Evolutionary conservation across 2,329 filamentous ascomycete species (phyloP).

Genomic region (Ascochyta viciae-villosae): DNA sequence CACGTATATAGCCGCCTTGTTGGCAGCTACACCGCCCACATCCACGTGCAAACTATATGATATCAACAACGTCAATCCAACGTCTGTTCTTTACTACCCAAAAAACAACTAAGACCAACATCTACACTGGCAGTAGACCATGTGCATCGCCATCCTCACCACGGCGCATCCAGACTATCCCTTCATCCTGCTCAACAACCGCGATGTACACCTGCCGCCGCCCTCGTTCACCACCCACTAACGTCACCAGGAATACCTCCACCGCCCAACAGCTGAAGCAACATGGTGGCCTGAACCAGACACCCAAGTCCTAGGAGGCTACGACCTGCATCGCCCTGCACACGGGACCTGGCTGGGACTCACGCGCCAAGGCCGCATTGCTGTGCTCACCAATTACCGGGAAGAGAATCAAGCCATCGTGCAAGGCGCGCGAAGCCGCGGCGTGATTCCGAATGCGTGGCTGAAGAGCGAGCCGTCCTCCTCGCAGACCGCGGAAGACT

Average conservation of each 20-base stretch:
- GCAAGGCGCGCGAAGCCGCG: conserved; percentile 60
- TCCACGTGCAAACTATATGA: not conserved
- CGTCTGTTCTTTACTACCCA: not conserved
- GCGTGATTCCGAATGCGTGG: conserved; percentile 67
- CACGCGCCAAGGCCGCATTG: conserved; percentile 66
- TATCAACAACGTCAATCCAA: conserved; percentile 1
- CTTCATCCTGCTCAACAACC: conserved; percentile 59
- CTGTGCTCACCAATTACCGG: conserved; percentile 70
- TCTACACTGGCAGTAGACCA: conserved; percentile 5
- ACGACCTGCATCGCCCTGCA: conserved; percentile 65
- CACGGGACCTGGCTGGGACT: conserved; percentile 72
- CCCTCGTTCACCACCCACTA: not conserved
- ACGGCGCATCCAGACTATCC: conserved; percentile 59
- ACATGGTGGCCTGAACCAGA: conserved; percentile 66
- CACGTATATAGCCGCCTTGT: conserved; percentile 37
- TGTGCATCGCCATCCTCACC: conserved; percentile 60
- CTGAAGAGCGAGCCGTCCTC: conserved; percentile 52
- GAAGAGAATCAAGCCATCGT: conserved; percentile 57
- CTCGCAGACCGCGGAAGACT: conserved; percentile 56
- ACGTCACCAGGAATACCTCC: conserved; percentile 63
- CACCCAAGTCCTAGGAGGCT: conserved; percentile 64
- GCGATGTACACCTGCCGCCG: conserved; percentile 50
- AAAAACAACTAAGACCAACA: not conserved
- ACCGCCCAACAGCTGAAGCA: conserved; percentile 65
- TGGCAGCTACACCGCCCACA: conserved; percentile 38